Base-by-base conservation (phyloP, 2,329 filamentous ascomycete genomes). In the Verticillium tricorpus region DNA sequence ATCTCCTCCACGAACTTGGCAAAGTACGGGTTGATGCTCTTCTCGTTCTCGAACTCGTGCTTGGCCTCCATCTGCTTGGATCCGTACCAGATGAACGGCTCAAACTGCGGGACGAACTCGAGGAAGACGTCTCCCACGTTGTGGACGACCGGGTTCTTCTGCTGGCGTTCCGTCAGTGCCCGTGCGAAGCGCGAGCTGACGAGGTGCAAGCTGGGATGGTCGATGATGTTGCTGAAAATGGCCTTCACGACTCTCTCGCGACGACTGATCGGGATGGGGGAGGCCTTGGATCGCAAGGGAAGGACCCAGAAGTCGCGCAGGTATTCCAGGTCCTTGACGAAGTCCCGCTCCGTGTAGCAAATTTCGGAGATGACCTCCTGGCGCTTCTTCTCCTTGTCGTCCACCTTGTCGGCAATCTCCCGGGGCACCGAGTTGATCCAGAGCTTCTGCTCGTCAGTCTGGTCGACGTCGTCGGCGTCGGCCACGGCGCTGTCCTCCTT, bases 391-490 rank as follows among this genome's bases (percentile, higher is more conserved):
- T 99, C 95, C 67, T 86, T 87, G 68, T 99, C 95, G 58, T 88
- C 88, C 34, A 97, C 89, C 71, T 89, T 91, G 68, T 98, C 93
- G 0, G 93, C 93, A 62, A 99, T 82, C 74, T 98, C 95, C 74
- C 97, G 95, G 1, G 93, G 92, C 39, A 99, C 95, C 15, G 93
- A 97, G 74, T 98, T 98, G 76, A 99, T 99, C 95, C 95, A 99
- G 40, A 99, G 84, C 76, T 98, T 98, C 79, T 98, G 95, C 74
- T 98, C 93, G 71, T 97, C 93, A 35, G 90, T 92, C 70, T 95
- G 89, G 62, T 93, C 90, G 52, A 75, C 80, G 65, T 95, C 92
- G 68, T 96, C 93, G 70, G 96, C 93, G 71, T 95, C 72, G 81
- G 84, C 73, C 40, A 79, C 78, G 15, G 81, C 78, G 25, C 81